Evolutionary conservation across 345 rosid genomes (phyloP).

Genomic region (Capsella bursapastoris): DNA sequence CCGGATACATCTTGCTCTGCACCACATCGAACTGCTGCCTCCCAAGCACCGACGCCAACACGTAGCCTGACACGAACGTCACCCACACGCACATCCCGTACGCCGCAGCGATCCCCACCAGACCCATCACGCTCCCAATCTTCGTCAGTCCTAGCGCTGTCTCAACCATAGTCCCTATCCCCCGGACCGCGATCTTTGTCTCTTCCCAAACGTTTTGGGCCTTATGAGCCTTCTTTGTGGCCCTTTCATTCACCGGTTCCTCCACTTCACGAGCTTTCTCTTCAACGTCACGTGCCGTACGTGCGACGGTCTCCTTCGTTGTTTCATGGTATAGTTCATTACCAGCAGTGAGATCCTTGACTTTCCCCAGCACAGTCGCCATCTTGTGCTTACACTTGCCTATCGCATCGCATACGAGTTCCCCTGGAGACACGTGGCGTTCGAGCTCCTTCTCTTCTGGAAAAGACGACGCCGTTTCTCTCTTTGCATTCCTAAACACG

Average conservation of each 20-base stretch:
- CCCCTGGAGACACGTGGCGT: slow-evolving; percentile 37
- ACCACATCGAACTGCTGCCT: slow-evolving; percentile 64
- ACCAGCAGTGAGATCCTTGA: slow-evolving; percentile 36
- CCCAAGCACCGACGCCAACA: slow-evolving; percentile 55
- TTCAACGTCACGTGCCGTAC: slow-evolving; percentile 19
- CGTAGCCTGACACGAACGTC: slow-evolving; percentile 65
- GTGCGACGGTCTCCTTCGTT: not conserved
- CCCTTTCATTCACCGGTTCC: not conserved
- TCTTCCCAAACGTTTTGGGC: slow-evolving; percentile 32
- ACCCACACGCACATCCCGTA: slow-evolving; percentile 86
- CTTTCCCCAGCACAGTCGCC: slow-evolving; percentile 47
- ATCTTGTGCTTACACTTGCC: slow-evolving; percentile 57
- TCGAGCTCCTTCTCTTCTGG: slow-evolving; percentile 16
- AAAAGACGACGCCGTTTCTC: slow-evolving; percentile 39
- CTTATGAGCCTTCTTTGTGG: slow-evolving; percentile 34
- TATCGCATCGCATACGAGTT: slow-evolving; percentile 54
- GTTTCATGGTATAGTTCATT: not conserved
- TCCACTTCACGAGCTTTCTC: slow-evolving; percentile 17
- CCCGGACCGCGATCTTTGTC: not conserved
- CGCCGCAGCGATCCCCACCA: slow-evolving; percentile 62
- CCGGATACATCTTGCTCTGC: slow-evolving; percentile 80
- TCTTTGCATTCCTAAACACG: slow-evolving; percentile 21
- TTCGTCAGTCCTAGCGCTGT: slow-evolving; percentile 24
- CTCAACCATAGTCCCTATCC: not conserved
- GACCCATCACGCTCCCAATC: slow-evolving; percentile 45